These are phyloP conservation scores for Rhizophlyctis rosea DNA, from an alignment of 192 early-diverging fungal species.

Conservation along the genomic window DNA sequence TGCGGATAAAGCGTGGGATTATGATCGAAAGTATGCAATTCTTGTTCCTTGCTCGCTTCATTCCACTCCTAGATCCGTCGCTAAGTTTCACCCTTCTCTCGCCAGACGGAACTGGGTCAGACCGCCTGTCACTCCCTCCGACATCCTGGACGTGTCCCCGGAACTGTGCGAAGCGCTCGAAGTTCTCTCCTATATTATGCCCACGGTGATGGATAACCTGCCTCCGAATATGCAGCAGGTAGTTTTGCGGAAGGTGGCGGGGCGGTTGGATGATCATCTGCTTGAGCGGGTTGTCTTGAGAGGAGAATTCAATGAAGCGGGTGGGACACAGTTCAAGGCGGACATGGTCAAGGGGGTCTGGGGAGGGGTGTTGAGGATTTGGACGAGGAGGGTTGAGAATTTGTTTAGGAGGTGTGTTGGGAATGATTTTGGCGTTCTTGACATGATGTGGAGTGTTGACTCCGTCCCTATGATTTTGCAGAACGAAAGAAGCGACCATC, in stretches of 20 bases:
- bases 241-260: slow-evolving; percentile 11
- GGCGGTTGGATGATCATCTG: slow-evolving; percentile 21
- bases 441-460: background rate
- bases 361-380: slow-evolving; percentile 12
- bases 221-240: slow-evolving; percentile 3
- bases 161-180: slow-evolving; percentile 19
- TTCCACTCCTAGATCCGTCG: background rate
- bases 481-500: slow-evolving; percentile 8
- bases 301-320: slow-evolving; percentile 17
- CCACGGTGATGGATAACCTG: slow-evolving; percentile 9
- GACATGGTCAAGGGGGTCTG: slow-evolving; percentile 12
- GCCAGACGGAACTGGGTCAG: slow-evolving; percentile 22
- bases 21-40: slow-evolving; percentile 19
- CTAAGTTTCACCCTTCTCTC: background rate
- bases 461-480: background rate
- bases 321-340: slow-evolving; percentile 4
- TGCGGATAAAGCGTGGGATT: slow-evolving; percentile 23
- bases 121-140: background rate
- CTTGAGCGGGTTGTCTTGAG: slow-evolving; percentile 5
- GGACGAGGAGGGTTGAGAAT: slow-evolving; percentile 16
- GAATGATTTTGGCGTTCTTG: background rate
- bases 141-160: slow-evolving; percentile 5
- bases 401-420: slow-evolving; percentile 15
- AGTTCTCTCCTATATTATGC: slow-evolving; percentile 13
- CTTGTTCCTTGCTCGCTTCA: background rate